A percentile compares a stretch with the other conserved stretches of the same genome.
phyloP scores from a whole-genome alignment of 2,329 filamentous ascomycete species.

The Xylariomycetidae sp. region DNA sequence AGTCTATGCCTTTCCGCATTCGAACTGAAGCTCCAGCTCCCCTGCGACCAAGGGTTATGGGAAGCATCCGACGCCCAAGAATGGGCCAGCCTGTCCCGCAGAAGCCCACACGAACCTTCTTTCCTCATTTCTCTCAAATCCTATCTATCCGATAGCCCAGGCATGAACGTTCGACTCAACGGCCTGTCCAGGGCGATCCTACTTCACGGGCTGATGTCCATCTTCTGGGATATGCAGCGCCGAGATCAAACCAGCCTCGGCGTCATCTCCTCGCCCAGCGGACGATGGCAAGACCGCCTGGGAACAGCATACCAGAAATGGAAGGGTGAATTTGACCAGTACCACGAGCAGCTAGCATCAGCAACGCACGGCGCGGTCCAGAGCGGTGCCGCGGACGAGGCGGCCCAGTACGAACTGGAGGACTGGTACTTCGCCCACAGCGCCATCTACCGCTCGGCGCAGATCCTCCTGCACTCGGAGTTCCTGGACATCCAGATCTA shows the following conservation, averaged over 20 bases:
- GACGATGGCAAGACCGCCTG: conserved; percentile 44
- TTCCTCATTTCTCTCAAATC: conserved; percentile 50
- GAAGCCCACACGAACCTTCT: conserved; percentile 24
- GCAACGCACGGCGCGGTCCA: conserved; percentile 16
- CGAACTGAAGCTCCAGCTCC: conserved; percentile 50
- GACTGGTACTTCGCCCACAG: conserved; percentile 42
- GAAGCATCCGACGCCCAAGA: conserved; percentile 47
- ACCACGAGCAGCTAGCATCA: conserved; percentile 30
- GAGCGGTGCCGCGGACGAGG: conserved; percentile 5
- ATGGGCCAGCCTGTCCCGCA: conserved; percentile 38
- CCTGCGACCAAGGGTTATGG: conserved; percentile 50
- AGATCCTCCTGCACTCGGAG: conserved; percentile 50
- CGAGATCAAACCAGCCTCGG: conserved; percentile 56
- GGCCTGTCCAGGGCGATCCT: conserved; percentile 47
- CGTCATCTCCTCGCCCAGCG: conserved; percentile 21
- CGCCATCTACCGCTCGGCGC: conserved; percentile 53
- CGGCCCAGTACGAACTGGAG: conserved; percentile 25
- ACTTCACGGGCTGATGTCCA: conserved; percentile 56
- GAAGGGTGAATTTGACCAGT: conserved; percentile 51
- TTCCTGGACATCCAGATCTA: conserved; percentile 58
- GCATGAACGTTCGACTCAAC: conserved; percentile 37
- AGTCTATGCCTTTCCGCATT: conserved; percentile 62
- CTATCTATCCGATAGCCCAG: conserved; percentile 42
- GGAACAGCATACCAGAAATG: conserved; percentile 49
- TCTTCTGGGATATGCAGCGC: conserved; percentile 56